Percentiles rank a stretch among this genome's conserved stretches.
Evolutionary conservation across 768 basidiomycete genomes (phyloP).

Genomic region (Rhodocollybia butyracea): DNA sequence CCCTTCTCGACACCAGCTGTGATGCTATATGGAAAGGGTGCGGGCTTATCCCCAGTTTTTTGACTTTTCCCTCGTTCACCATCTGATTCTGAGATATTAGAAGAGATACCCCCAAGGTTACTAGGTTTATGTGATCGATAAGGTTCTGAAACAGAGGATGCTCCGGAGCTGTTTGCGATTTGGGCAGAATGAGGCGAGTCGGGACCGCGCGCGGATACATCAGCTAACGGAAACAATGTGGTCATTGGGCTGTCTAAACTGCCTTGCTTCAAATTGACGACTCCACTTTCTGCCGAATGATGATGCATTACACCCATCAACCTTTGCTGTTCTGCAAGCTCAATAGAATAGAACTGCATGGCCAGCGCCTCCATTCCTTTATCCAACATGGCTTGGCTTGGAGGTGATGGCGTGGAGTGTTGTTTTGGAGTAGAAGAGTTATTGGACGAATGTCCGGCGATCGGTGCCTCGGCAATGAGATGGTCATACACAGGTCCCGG

Average conservation of each 20-base stretch:
- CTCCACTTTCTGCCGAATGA: slow-evolving; percentile 63
- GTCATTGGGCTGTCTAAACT: background rate
- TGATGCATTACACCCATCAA: slow-evolving; percentile 91
- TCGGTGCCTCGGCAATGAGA: too few relatives aligned
- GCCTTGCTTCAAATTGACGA: background rate
- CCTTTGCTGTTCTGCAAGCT: slow-evolving; percentile 85
- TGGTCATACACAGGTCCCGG: background rate
- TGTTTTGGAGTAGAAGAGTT: background rate
- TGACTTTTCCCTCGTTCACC: slow-evolving; percentile 12
- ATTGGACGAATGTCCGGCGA: too few relatives aligned
- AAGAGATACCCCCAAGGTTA: background rate
- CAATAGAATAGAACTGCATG: slow-evolving; percentile 91
- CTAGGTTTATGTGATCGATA: background rate
- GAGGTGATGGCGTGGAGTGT: background rate
- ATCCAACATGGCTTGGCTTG: slow-evolving; percentile 41
- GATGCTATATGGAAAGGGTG: slow-evolving; percentile 80
- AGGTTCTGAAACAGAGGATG: background rate
- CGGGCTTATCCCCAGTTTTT: slow-evolving; percentile 11
- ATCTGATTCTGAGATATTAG: slow-evolving; percentile 5
- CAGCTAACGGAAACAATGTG: background rate
- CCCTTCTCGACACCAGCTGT: slow-evolving; percentile 96
- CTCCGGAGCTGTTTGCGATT: background rate
- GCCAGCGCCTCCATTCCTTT: slow-evolving; percentile 80
- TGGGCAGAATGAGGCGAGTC: background rate
- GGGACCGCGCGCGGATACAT: background rate